Percentiles rank a stretch among this genome's conserved stretches.
Evolutionary conservation across 2,329 filamentous ascomycete genomes (phyloP).

Genomic region (Coniochaeta prunicola): DNA sequence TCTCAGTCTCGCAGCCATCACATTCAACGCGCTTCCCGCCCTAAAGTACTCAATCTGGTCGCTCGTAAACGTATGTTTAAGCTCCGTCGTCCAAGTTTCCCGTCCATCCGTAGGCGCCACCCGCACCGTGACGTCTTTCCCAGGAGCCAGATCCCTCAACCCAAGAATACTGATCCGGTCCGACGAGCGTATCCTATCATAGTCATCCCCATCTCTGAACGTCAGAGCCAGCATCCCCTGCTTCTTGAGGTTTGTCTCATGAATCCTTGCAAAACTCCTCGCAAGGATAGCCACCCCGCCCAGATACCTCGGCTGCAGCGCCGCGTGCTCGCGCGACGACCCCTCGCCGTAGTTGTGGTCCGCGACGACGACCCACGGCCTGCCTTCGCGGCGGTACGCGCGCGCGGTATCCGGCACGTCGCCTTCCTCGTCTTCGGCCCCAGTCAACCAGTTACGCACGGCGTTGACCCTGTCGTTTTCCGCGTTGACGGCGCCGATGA

Average conservation of each 20-base stretch:
- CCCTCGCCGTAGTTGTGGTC: slow-evolving; percentile 98
- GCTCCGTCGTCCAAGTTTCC: too few species aligned
- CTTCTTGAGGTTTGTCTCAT: slow-evolving; percentile 93
- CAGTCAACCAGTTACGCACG: slow-evolving; percentile 83
- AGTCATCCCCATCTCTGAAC: slow-evolving; percentile 82
- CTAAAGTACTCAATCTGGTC: too few species aligned
- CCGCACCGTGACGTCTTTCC: too few species aligned
- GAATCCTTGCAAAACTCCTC: slow-evolving; percentile 78
- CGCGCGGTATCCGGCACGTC: slow-evolving; percentile 54
- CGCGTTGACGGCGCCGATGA: slow-evolving; percentile 90
- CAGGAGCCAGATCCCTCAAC: too few species aligned
- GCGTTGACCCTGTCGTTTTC: slow-evolving; percentile 88
- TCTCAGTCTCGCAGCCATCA: too few species aligned
- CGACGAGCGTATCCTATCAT: slow-evolving; percentile 80
- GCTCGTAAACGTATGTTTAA: too few species aligned
- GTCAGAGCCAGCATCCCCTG: slow-evolving; percentile 93
- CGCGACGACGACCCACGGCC: slow-evolving; percentile 92
- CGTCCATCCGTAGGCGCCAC: too few species aligned
- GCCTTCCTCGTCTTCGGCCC: slow-evolving; percentile 70
- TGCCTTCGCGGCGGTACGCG: too few species aligned
- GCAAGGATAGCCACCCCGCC: slow-evolving; percentile 77
- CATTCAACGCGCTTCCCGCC: too few species aligned
- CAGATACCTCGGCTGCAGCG: slow-evolving; percentile 76
- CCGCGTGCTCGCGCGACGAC: slow-evolving; percentile 79
- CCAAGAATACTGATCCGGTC: too few species aligned